Conservation (phyloP, 768 basidiomycete genomes). For the Rickenella mellea region DNA sequence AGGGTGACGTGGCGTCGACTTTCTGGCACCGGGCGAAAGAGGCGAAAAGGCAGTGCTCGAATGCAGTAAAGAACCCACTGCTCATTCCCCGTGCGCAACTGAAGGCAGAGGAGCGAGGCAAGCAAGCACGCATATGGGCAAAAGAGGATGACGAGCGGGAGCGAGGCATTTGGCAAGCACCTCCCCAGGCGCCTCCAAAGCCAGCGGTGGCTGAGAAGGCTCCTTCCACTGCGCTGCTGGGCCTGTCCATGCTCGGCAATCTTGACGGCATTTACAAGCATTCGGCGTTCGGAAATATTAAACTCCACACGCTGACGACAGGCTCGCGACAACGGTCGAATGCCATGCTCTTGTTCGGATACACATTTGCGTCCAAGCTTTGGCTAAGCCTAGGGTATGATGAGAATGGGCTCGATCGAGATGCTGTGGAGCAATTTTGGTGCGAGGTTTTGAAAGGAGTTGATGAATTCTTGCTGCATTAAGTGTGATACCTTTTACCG, state of each 20-base stretch:
- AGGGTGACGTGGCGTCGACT: conserved; percentile 24
- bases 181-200: conserved; percentile 16
- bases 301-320: conserved; percentile 68
- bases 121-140: conserved; percentile 56
- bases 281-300: conserved; percentile 41
- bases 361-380: conserved; percentile 63
- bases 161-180: conserved; percentile 28
- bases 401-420: conserved; percentile 60
- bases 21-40: conserved; percentile 71
- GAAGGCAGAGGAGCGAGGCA: conserved; percentile 58
- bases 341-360: conserved; percentile 76
- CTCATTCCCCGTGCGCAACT: conserved; percentile 48
- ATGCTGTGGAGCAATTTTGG: conserved; percentile 61
- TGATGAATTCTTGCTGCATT: conserved; percentile 43
- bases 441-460: conserved; percentile 41
- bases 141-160: conserved; percentile 65
- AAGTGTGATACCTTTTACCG: background rate
- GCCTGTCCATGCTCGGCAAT: conserved; percentile 78
- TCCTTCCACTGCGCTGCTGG: conserved; percentile 59
- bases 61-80: conserved; percentile 56
- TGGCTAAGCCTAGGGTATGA: conserved; percentile 81
- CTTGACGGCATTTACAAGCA: conserved; percentile 77
- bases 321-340: conserved; percentile 74
- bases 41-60: conserved; percentile 59
- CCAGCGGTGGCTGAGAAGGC: conserved; percentile 20